Evolutionary conservation across 495 filamentous ascomycete species (phyloP), one percentile per base, ranked within the genome.

Genomic region (Aspergillus haitiensis): DNA sequence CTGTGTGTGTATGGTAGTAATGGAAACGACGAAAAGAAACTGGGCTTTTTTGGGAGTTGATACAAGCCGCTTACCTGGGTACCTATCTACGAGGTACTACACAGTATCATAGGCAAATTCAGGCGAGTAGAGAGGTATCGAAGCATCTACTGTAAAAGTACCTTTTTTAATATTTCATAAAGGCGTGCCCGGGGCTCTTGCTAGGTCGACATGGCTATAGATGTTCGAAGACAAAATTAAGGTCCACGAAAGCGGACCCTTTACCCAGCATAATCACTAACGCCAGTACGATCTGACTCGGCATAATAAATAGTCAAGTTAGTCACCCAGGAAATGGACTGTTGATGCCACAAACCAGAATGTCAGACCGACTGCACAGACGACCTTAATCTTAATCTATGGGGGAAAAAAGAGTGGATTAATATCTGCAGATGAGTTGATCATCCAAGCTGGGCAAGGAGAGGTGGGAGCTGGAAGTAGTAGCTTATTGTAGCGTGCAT

Each of bases 381-480:
- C 9, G 15, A 42, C 39, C 39, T 42, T 11, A 42, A 48, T 48
- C 6, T 48, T 18, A 48, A 48, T 48, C 9, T 27, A 27, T 3
- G 9, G 10, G 18, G 18, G 15, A 48, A 21, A 9, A 21, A 15
- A 9, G 27, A n/a, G 34, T 34, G 31, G 47, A 50, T 50, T 33
- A 51, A 51, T 12, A 51, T 51, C 48, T 51, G 48, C 21, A 51
- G 21, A 12, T 32, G 6, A 51, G 48, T 27, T 34, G 48, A 51
- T 51, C 47, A 50, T 50, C 16, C 47, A 50, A 50, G 47, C 6
- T 40, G 37, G 37, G 21, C 21, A 27, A 27, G 21, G 21, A 27
- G 21, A 3, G 21, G 21, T 27, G 21, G 21, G 5, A 42, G 39
- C 6, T 42, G 12, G 8, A 42, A 42, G 39, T 13, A 8, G 15